phyloP scores from a whole-genome alignment of 306 rosid species.

The Vicia sativa region DNA sequence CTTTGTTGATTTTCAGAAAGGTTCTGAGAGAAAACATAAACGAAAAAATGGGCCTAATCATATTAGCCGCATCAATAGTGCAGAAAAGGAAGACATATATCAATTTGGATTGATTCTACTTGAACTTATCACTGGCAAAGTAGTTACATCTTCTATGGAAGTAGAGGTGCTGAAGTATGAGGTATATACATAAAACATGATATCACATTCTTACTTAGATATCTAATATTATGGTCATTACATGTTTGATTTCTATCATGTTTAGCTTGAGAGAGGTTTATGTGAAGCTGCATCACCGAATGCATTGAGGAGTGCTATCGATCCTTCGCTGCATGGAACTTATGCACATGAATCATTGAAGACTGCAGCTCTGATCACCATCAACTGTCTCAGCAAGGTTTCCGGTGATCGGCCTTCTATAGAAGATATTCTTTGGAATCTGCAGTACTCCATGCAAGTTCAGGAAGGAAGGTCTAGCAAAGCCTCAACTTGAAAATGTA shows the following conservation, averaged over 20 bases:
- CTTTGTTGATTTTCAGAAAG: constrained; percentile 37
- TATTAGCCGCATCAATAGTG: constrained; percentile 41
- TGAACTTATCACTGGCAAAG: constrained; percentile 72
- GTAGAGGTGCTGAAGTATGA: constrained; percentile 57
- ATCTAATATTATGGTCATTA: not conserved
- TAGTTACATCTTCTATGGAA: constrained; percentile 52
- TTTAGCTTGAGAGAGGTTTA: constrained; percentile 68
- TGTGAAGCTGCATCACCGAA: constrained; percentile 53
- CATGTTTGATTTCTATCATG: constrained; percentile 5
- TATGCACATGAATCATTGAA: constrained; percentile 69
- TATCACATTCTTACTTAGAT: not conserved
- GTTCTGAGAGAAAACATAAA: constrained; percentile 33
- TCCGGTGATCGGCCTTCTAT: constrained; percentile 77
- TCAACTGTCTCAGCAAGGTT: constrained; percentile 67
- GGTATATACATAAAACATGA: constrained; percentile 45
- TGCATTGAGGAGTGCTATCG: constrained; percentile 37
- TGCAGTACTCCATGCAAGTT: constrained; percentile 89
- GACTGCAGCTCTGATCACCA: constrained; percentile 66
- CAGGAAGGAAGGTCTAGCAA: constrained; percentile 87
- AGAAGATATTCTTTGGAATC: constrained; percentile 85
- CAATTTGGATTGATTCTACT: constrained; percentile 80
- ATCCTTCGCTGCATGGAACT: constrained; percentile 61
- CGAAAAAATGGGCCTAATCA: constrained; percentile 28
- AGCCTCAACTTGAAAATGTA: constrained; percentile 48
- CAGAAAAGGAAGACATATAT: constrained; percentile 86